Base-by-base conservation (phyloP, 2,329 filamentous ascomycete species). In the Exophiala xenobiotica region DNA sequence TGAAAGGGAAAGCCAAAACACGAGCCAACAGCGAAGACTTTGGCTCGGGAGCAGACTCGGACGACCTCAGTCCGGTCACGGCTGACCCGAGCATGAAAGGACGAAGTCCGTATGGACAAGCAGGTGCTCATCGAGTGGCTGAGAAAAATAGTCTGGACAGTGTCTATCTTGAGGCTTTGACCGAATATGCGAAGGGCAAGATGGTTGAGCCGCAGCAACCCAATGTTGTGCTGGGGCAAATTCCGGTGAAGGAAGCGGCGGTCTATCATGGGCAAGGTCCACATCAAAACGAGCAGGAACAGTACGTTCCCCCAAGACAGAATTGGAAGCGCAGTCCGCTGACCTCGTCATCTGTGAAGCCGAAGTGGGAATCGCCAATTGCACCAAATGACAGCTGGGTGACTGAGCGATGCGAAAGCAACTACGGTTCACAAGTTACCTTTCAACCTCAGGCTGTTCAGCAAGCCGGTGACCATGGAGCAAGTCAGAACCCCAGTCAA, bases 221-320 rank as follows among this genome's bases (percentile, higher is more conserved):
- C 4, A 20, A n/a, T 18, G 7, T 12, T 6, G 19, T 4, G 22
- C 3, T 7, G 22, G n/a, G 8, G 5, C 20, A 24, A 8, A 20
- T 12, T 20, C 31, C 1, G 39, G 22, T 24, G 44, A 16, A 38
- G 16, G 37, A 20, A 16, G 4, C 5, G 16, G 12, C 19, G 35
- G 16, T n/a, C n/a, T n/a, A n/a, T n/a, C n/a, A n/a, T n/a, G n/a
- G n/a, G n/a, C n/a, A n/a, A n/a, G n/a, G n/a, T n/a, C n/a, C n/a
- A n/a, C n/a, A n/a, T n/a, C n/a, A n/a, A n/a, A n/a, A 41, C n/a
- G 46, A 31, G n/a, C n/a, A 49, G 23, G 14, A 35, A 12, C 42
- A 43, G 6, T 54, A 54, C 20, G 22, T 54, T 6, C 24, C 43
- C 14, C 52, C 47, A 6, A 37, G 52, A 26, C 45, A 49, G 33